Conservation (phyloP, 108 stramenopile genomes). For the Epithemia pelagica region DNA sequence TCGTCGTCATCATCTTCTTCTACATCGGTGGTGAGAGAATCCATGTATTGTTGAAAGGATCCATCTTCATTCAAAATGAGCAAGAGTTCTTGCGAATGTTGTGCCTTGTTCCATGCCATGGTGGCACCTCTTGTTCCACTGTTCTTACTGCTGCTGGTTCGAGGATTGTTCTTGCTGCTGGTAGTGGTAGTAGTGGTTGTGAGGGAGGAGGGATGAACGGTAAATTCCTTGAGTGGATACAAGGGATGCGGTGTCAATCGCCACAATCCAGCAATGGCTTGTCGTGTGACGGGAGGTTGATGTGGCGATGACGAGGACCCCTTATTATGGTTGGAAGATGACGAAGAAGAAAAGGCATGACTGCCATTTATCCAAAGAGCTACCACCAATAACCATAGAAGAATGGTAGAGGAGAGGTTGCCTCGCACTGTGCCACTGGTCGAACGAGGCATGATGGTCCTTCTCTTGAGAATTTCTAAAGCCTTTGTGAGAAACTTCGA, state of each 20-base stretch:
- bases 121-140: slow-evolving; percentile 2
- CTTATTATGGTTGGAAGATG: background rate
- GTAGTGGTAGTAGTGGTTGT: no score
- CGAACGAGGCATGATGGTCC: no score
- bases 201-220: slow-evolving; percentile 56
- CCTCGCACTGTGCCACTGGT: no score
- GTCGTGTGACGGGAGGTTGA: slow-evolving; percentile 42
- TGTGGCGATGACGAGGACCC: background rate
- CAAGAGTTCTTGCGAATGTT: slow-evolving; percentile 38
- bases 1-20: slow-evolving; percentile 6
- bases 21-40: slow-evolving; percentile 7
- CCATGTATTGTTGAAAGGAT: slow-evolving; percentile 57
- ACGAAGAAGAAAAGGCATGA: no score
- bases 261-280: slow-evolving; percentile 70
- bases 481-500: no score
- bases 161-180: no score
- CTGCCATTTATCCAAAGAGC: no score
- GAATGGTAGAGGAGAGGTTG: no score
- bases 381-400: no score
- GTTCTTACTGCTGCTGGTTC: slow-evolving; percentile 7
- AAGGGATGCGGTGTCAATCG: slow-evolving; percentile 25
- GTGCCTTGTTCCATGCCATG: background rate
- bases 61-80: slow-evolving; percentile 77
- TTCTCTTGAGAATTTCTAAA: no score
- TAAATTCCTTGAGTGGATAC: slow-evolving; percentile 75